Base-by-base conservation (phyloP, 2,329 filamentous ascomycete genomes). In the Calcarisporium arbuscula region DNA sequence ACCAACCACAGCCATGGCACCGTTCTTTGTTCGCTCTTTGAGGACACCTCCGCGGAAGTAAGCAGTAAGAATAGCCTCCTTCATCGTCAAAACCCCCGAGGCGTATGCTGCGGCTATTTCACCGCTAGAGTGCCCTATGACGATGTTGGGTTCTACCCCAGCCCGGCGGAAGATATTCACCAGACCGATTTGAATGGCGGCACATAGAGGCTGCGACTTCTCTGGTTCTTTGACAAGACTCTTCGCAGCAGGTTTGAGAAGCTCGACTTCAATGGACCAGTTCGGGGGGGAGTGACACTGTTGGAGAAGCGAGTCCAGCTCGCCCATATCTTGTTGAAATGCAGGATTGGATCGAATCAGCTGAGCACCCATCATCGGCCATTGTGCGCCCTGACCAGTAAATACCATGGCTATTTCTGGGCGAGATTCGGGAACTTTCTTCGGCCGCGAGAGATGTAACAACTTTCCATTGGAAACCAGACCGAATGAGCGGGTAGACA, bases 61-160 rank as follows among this genome's bases (percentile, higher is more conserved):
- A 1, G 48, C 43, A 2, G 32, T 19, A 2, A 22, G 15, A 16
- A 49, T 46, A 23, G 48, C 48, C 5, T 43, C 39, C 1, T 23
- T 11, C 8, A 30, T 28, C 2, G 39, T 42, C 12, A 48, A 16
- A 10, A 29, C 32, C 1, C 45, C 45, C 3, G 50, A 35, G 2
- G 51, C 49, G 22, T 54, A 56, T 0, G 50, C 51, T 4, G 54
- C 53, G 0, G 42, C 54, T 7, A 57, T 54, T 32, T 57, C 54
- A 0, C 54, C 54, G 2, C 50, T 51, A 2, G 52, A 56, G 21
- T 64, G 53, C 7, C 62, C 60, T 2, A 53, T 64, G 19, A 69
- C 64, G 28, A 56, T 50, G 5, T 40, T 35, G 3, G 61, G 56
- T 9, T 43, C 34, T 7, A 64, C 34, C 4, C 48, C 49, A 42